These are phyloP conservation scores for Leptomonas seymouri DNA, from an alignment of 208 protist species.

Conservation along the genomic window DNA sequence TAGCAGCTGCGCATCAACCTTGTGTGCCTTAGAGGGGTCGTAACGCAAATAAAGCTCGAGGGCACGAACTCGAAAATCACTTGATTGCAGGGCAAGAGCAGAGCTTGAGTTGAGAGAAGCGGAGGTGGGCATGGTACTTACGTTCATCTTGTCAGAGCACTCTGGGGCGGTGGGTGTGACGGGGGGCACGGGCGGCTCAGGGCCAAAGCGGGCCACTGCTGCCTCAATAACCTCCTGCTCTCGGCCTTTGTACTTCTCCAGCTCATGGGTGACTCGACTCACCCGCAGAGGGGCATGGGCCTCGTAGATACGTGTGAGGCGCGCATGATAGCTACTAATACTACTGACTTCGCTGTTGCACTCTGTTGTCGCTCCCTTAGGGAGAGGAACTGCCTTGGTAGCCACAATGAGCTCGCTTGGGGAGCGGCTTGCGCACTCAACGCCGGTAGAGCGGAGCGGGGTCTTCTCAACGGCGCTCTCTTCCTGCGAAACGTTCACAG, in stretches of 20 bases:
- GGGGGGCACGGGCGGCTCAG: not conserved
- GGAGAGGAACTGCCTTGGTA: not conserved
- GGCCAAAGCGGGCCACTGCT: slow-evolving; percentile 8
- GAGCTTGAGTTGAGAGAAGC: not conserved
- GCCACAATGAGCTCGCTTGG: not conserved
- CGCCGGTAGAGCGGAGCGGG: not conserved
- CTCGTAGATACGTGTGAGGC: slow-evolving; percentile 37
- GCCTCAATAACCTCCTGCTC: slow-evolving; percentile 48
- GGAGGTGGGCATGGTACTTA: slow-evolving; percentile 1
- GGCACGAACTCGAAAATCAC: slow-evolving; percentile 8
- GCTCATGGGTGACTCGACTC: slow-evolving; percentile 35
- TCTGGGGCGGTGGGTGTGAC: not conserved
- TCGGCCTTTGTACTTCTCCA: slow-evolving; percentile 46
- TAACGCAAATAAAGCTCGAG: slow-evolving; percentile 34
- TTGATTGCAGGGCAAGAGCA: not conserved
- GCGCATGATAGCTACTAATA: slow-evolving; percentile 29
- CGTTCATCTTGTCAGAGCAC: slow-evolving; percentile 8
- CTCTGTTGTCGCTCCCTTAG: not conserved
- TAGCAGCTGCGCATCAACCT: slow-evolving; percentile 35
- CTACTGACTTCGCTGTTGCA: not conserved
- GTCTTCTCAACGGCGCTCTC: not conserved
- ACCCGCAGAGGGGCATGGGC: slow-evolving; percentile 49
- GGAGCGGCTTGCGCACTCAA: not conserved
- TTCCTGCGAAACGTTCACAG: not conserved
- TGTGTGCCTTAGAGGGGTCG: slow-evolving; percentile 36